Percentiles rank a stretch among this genome's conserved stretches.
Conservation (phyloP, 768 basidiomycete species). For the Leccinum subgranulosum region DNA sequence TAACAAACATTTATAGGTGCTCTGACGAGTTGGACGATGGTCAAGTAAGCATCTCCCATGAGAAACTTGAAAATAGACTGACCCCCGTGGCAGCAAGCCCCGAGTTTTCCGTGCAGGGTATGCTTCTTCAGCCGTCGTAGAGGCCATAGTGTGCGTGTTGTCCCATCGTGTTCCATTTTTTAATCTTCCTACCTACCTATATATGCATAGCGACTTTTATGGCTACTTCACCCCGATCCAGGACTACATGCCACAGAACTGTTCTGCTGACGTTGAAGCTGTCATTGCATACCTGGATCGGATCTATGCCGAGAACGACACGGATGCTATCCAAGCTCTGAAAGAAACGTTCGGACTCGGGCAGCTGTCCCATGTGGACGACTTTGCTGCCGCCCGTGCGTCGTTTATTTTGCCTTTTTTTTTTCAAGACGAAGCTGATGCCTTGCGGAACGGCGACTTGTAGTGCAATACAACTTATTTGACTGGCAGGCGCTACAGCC, state of each 20-base stretch:
- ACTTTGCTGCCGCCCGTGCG: not conserved
- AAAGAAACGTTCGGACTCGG: not conserved
- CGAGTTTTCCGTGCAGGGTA: conserved; percentile 41
- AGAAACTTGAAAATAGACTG: not conserved
- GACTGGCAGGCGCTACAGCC: not conserved
- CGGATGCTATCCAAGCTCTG: not conserved
- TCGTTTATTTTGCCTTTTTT: not conserved
- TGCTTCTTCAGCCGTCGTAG: conserved; percentile 46
- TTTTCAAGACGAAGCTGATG: conserved; percentile 4
- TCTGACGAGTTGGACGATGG: conserved; percentile 63
- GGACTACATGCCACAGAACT: not conserved
- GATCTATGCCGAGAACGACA: conserved; percentile 26
- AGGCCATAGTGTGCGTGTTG: conserved; percentile 38
- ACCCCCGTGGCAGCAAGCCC: conserved; percentile 33
- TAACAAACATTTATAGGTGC: conserved; percentile 26
- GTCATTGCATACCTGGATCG: not conserved
- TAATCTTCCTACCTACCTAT: not conserved
- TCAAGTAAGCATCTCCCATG: conserved; percentile 44
- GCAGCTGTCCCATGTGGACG: not conserved
- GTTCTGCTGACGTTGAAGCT: not conserved
- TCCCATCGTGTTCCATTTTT: not conserved
- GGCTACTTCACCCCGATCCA: not conserved
- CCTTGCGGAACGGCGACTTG: not conserved
- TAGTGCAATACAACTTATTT: not conserved
- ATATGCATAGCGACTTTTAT: not conserved